These are phyloP conservation scores for Pyrenophora teres DNA, from an alignment of 2,329 filamentous ascomycete species.

Conservation along the genomic window DNA sequence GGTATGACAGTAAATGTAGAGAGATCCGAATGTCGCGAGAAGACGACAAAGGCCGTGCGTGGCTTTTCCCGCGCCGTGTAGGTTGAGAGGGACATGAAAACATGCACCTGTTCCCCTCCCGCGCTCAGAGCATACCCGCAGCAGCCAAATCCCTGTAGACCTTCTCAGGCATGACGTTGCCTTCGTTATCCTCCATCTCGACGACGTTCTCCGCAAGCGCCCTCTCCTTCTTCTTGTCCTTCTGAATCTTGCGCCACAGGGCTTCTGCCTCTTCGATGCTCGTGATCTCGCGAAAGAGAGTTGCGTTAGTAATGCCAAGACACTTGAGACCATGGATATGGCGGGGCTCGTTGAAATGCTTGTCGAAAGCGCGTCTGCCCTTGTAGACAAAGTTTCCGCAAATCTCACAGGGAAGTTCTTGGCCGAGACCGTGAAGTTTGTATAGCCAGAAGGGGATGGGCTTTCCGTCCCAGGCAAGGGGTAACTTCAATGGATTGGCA, in stretches of 20 bases:
- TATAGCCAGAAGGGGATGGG: conserved; percentile 99
- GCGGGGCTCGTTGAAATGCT: conserved; percentile 93
- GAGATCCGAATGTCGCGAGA: too few relatives aligned
- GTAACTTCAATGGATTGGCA: conserved; percentile 95
- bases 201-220: conserved; percentile 81
- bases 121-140: conserved; percentile 67
- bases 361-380: conserved; percentile 93
- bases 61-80: too few relatives aligned
- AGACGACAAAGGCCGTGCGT: too few relatives aligned
- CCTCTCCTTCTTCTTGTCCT: conserved; percentile 78
- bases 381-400: conserved; percentile 99
- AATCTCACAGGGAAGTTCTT: conserved; percentile 94
- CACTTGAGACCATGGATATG: conserved; percentile 95
- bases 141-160: conserved; percentile 95
- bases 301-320: conserved; percentile 88
- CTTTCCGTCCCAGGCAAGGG: conserved; percentile 97
- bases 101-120: too few relatives aligned
- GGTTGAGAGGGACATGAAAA: too few relatives aligned
- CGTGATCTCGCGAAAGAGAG: conserved; percentile 91
- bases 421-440: conserved; percentile 91
- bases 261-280: conserved; percentile 85
- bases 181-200: conserved; percentile 97
- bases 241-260: conserved; percentile 91
- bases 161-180: conserved; percentile 99
- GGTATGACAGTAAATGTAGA: too few relatives aligned